phyloP scores from a whole-genome alignment of 345 rosid species.

The Syzygium oleosum region DNA sequence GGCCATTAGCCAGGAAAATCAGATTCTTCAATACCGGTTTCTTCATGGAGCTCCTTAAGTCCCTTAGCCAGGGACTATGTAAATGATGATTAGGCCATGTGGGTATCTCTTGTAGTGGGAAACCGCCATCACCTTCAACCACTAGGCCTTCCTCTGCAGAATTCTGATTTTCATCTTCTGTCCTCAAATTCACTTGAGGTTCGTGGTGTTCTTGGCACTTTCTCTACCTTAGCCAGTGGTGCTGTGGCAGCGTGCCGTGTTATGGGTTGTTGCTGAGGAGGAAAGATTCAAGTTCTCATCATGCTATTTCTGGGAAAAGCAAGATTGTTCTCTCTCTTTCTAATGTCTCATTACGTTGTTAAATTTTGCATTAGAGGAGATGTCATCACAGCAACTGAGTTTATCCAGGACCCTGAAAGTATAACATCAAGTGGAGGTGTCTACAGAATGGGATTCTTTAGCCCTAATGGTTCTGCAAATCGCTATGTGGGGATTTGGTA shows the following conservation, averaged over 20 bases:
- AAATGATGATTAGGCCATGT: neutral
- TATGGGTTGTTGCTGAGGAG: too few relatives aligned
- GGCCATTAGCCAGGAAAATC: neutral
- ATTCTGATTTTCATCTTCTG: too few relatives aligned
- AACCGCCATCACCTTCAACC: neutral
- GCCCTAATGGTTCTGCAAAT: conserved; percentile 27
- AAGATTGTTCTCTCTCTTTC: too few relatives aligned
- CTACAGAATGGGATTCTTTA: conserved; percentile 52
- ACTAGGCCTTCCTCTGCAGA: neutral
- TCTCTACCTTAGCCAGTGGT: too few relatives aligned
- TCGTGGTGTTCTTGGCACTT: too few relatives aligned
- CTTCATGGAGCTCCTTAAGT: neutral
- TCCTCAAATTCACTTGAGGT: too few relatives aligned
- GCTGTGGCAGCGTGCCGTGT: too few relatives aligned
- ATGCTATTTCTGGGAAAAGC: too few relatives aligned
- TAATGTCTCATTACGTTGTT: neutral
- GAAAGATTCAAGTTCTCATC: too few relatives aligned
- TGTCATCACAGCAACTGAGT: conserved; percentile 18
- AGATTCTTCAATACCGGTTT: neutral
- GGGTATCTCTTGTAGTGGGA: neutral
- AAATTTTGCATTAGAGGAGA: conserved; percentile 14
- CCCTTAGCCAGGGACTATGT: neutral
- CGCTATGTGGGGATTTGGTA: conserved; percentile 56
- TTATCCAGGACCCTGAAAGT: conserved; percentile 25
- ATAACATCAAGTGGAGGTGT: conserved; percentile 16